Evolutionary conservation across 2,329 filamentous ascomycete genomes (phyloP).

Genomic region (Fusarium phyllophilum): DNA sequence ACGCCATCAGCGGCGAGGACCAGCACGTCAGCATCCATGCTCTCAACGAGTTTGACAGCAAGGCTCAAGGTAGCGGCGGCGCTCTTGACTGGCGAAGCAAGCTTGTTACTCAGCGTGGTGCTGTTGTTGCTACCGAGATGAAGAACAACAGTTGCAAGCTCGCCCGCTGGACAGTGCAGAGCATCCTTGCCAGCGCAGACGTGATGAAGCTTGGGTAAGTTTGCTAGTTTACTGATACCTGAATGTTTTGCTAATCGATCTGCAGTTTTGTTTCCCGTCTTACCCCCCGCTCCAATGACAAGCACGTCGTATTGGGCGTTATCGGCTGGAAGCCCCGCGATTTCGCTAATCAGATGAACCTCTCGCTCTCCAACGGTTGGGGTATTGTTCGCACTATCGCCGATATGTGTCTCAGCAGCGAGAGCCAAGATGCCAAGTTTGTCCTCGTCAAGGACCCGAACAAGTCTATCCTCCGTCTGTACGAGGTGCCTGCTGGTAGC

Average conservation of each 20-base stretch:
- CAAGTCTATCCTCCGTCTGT: conserved; percentile 92
- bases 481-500: conserved; percentile 86
- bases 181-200: conserved; percentile 96
- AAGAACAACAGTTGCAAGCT: conserved; percentile 99
- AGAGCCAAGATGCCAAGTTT: conserved; percentile 83
- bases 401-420: conserved; percentile 86
- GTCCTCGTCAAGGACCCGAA: conserved; percentile 92
- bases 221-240: background rate
- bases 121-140: conserved; percentile 98
- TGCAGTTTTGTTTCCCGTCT: conserved; percentile 90
- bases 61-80: conserved; percentile 93
- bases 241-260: conserved; percentile 22
- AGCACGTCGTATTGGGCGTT: conserved; percentile 94
- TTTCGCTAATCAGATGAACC: conserved; percentile 97
- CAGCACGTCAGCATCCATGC: conserved; percentile 94
- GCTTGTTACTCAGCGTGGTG: conserved; percentile 92
- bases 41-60: conserved; percentile 98
- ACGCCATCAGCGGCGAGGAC: conserved; percentile 89
- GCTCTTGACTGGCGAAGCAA: conserved; percentile 98
- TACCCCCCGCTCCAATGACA: conserved; percentile 91
- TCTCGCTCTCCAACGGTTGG: conserved; percentile 97
- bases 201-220: conserved; percentile 96
- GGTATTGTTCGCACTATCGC: conserved; percentile 98
- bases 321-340: conserved; percentile 98
- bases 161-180: conserved; percentile 96